Evolutionary conservation across 257 asterid genomes (phyloP).

Genomic region (Petrea volubilis): DNA sequence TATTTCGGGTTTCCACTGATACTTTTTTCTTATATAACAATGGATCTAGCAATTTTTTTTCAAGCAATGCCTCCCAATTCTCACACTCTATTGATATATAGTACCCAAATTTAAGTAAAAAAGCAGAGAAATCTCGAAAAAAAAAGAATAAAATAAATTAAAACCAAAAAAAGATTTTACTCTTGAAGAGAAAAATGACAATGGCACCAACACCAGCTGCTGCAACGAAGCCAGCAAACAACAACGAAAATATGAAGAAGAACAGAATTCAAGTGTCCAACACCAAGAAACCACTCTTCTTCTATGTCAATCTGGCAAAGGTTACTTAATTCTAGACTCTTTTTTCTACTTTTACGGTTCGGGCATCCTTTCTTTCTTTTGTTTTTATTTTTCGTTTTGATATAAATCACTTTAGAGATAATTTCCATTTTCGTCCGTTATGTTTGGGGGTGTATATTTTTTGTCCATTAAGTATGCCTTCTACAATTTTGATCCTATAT

Average conservation of each 20-base stretch:
- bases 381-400: too few relatives aligned
- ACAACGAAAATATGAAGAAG: conserved; percentile 26
- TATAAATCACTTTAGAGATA: too few relatives aligned
- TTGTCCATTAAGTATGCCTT: too few relatives aligned
- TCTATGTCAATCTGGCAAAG: conserved; percentile 39
- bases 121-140: not conserved
- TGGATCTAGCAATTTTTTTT: not conserved
- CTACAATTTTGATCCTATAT: too few relatives aligned
- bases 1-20: conserved; percentile 26
- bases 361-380: too few relatives aligned
- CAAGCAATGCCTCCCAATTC: conserved; percentile 11
- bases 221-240: not conserved
- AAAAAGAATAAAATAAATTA: not conserved
- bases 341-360: not conserved
- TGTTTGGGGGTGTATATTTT: too few relatives aligned
- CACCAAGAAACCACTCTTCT: conserved; percentile 40
- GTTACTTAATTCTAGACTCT: not conserved
- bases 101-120: not conserved
- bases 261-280: conserved; percentile 37
- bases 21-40: not conserved
- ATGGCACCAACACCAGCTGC: conserved; percentile 34
- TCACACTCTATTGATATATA: conserved; percentile 7
- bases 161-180: not conserved
- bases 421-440: too few relatives aligned
- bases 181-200: conserved; percentile 8